Evolutionary conservation across 306 rosid genomes (phyloP).

Genomic region (Pachyrhizus erosus): DNA sequence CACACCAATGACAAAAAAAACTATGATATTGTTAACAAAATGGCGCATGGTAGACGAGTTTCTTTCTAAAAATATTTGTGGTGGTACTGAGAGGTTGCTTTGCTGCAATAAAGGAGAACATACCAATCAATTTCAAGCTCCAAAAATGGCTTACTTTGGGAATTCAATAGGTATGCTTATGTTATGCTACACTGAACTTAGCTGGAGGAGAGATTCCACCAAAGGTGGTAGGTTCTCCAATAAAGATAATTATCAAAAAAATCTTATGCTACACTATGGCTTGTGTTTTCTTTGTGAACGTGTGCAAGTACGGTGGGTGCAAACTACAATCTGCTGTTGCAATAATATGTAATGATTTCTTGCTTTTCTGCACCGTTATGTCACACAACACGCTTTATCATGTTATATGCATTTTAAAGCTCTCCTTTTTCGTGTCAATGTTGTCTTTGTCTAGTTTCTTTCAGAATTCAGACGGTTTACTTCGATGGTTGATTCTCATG

Average conservation of each 20-base stretch:
- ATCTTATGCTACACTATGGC: neutral
- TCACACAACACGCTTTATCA: neutral
- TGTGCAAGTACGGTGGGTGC: neutral
- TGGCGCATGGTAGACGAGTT: neutral
- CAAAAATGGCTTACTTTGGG: conserved; percentile 32
- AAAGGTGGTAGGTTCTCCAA: too few relatives aligned
- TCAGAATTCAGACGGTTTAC: neutral
- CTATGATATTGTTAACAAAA: neutral
- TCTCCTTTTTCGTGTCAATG: neutral
- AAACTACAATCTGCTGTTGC: neutral
- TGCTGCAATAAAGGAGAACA: neutral
- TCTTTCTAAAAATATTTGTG: neutral
- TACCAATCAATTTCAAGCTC: conserved; percentile 18
- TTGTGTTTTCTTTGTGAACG: neutral
- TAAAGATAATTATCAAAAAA: too few relatives aligned
- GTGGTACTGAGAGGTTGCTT: neutral
- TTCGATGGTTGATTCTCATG: neutral
- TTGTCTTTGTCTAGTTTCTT: neutral
- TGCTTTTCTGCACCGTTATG: neutral
- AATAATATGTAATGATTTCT: neutral
- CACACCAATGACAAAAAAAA: too few relatives aligned
- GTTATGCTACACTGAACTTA: neutral
- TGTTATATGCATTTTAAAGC: neutral
- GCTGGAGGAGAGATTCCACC: too few relatives aligned
- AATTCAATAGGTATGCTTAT: conserved; percentile 8